A percentile compares a stretch with the other conserved stretches of the same genome.
These are phyloP conservation scores for Erysimum cheiri DNA, from an alignment of 441 rosid species.

Conservation along the genomic window DNA sequence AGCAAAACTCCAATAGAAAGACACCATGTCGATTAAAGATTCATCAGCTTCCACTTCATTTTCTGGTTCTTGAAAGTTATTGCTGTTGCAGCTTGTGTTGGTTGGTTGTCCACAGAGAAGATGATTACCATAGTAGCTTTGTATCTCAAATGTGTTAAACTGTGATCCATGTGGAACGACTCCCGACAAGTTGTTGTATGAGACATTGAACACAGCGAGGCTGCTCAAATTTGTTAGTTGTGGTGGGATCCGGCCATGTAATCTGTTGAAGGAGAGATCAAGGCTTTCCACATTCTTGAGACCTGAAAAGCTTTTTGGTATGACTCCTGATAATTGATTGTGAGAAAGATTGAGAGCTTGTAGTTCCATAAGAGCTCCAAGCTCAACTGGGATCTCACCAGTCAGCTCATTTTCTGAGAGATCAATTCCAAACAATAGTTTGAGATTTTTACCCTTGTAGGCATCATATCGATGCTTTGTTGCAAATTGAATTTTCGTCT, in stretches of 20 bases:
- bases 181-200: conserved; percentile 41
- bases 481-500: not conserved
- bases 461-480: conserved; percentile 27
- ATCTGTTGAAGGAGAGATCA: conserved; percentile 39
- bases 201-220: conserved; percentile 28
- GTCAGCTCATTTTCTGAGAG: conserved; percentile 32
- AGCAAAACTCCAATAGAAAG: conserved; percentile 33
- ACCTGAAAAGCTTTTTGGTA: conserved; percentile 25
- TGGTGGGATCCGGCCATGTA: conserved; percentile 34
- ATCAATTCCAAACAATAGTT: conserved; percentile 11
- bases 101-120: conserved; percentile 11
- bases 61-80: not conserved
- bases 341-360: conserved; percentile 35
- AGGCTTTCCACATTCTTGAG: conserved; percentile 36
- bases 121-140: conserved; percentile 31
- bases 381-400: conserved; percentile 31
- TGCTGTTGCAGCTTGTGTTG: not conserved
- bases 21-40: not conserved
- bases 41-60: not conserved
- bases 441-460: not conserved
- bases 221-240: not conserved
- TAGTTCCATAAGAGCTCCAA: conserved; percentile 20
- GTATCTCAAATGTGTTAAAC: conserved; percentile 33
- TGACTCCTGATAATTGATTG: conserved; percentile 23
- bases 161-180: conserved; percentile 25